Base-by-base conservation (phyloP, 78 protist species). In the Pelomyxa schiedti region DNA sequence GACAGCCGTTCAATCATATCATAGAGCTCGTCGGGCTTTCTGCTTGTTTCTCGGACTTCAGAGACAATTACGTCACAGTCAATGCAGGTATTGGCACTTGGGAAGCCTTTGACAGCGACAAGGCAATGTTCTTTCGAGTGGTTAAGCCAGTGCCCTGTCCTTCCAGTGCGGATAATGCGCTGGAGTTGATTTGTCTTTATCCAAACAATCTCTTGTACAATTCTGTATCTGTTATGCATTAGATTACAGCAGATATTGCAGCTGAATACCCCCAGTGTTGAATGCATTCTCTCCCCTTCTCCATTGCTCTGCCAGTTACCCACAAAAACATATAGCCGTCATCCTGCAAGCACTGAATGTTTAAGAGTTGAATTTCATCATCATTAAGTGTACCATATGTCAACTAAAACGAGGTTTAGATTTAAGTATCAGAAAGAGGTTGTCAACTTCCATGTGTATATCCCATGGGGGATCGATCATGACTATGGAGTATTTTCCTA, bases 111-210 rank as follows among this genome's bases (percentile, higher is more conserved):
- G 36, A 75, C 2, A 30, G 82, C 86, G 24, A 81, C 63, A 4
- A 1, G 1, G 65, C 77, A 69, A 36, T 4, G 74, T 47, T 72
- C 79, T 38, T 81, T 81, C 9, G 81, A 68, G 75, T 81, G 86
- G 74, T 81, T 81, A 26, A 81, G 39, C 86, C 86, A 81, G 35
- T 81, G 86, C 26, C 86, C 86, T 5, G 86, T 81, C 36, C 79
- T 69, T 26, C 86, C 86, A 6, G 58, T 76, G 64, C 80, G 77
- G 24, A 69, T 63, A 42, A 81, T 26, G 9, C 69, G 69, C 42
- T 81, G 75, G 26, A 75, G 75, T 65, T 81, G 80, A 40, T 75
- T 81, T 8, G 82, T 78, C 74, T 81, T 81, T 35, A 74, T 41
- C 82, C 82, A 77, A 8, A 77, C 38, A 22, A 77, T 42, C 82